Conservation (phyloP, 2,329 filamentous ascomycete genomes). For the Cyphellophora europaea region DNA sequence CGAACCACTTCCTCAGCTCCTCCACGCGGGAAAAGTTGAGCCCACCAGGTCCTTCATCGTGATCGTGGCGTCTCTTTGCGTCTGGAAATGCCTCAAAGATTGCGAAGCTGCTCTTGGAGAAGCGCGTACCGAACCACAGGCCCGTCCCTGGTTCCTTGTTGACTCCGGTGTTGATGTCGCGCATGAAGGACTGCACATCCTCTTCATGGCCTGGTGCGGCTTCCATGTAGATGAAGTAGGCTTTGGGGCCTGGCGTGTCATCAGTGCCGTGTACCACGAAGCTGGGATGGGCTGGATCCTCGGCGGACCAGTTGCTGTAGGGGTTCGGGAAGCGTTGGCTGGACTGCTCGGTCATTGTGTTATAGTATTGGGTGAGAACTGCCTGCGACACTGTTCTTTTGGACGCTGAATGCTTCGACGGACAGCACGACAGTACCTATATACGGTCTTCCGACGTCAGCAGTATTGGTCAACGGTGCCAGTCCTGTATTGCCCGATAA, state of each 20-base stretch:
- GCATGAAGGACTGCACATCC: neutral
- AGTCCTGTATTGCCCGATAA: no score
- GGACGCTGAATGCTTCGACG: no score
- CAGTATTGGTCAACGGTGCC: no score
- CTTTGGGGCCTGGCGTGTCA: neutral
- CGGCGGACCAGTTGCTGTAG: neutral
- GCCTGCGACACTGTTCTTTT: no score
- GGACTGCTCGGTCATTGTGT: neutral
- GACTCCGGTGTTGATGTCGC: neutral
- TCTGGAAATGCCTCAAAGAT: neutral
- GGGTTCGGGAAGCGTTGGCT: neutral
- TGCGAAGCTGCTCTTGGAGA: neutral
- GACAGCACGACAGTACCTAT: no score
- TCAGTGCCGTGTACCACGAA: no score
- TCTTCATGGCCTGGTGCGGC: neutral
- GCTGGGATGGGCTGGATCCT: no score
- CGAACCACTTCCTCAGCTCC: neutral
- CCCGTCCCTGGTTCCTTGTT: neutral
- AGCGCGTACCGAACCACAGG: slow-evolving; percentile 1
- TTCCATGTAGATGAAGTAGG: neutral
- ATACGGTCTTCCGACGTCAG: no score
- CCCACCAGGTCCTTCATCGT: neutral
- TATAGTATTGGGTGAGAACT: no score
- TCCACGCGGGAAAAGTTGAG: neutral
- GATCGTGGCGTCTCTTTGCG: neutral